These are phyloP conservation scores for Talaromyces piceae DNA, from an alignment of 2,329 filamentous ascomycete genomes.

Conservation along the genomic window DNA sequence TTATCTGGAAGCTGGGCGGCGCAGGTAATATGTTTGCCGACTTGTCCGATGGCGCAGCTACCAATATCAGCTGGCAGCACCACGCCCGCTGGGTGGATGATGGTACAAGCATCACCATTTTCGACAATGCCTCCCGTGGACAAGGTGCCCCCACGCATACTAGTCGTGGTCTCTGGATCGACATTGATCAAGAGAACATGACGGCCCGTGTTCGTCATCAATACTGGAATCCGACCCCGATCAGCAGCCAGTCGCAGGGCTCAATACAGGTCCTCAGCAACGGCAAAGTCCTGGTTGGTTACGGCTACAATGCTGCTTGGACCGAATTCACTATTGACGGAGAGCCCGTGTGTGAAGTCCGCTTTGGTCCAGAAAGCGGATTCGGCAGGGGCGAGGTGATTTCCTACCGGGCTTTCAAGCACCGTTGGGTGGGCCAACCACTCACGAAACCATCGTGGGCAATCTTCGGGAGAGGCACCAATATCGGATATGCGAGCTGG, in stretches of 20 bases:
- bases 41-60: constrained; percentile 7
- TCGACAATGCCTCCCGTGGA: constrained; percentile 30
- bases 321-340: constrained; percentile 47
- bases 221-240: constrained; percentile 33
- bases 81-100: constrained; percentile 15
- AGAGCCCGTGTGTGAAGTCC: constrained; percentile 46
- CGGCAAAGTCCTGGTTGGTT: constrained; percentile 43
- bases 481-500: constrained; percentile 36
- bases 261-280: constrained; percentile 36
- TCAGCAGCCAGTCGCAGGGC: constrained; percentile 35
- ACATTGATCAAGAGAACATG: constrained; percentile 31
- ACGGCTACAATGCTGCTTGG: constrained; percentile 43
- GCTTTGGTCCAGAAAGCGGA: constrained; percentile 35
- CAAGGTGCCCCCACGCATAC: constrained; percentile 14
- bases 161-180: constrained; percentile 39
- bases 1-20: constrained; percentile 47
- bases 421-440: constrained; percentile 46
- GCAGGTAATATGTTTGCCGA: constrained; percentile 7
- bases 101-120: constrained; percentile 25
- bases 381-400: constrained; percentile 33
- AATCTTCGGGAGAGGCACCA: constrained; percentile 17
- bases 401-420: constrained; percentile 51
- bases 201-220: constrained; percentile 34
- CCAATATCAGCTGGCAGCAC: constrained; percentile 11
- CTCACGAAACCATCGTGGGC: constrained; percentile 23